These are phyloP conservation scores for Hyaloscypha finlandica DNA, from an alignment of 495 filamentous ascomycete genomes.

Conservation along the genomic window DNA sequence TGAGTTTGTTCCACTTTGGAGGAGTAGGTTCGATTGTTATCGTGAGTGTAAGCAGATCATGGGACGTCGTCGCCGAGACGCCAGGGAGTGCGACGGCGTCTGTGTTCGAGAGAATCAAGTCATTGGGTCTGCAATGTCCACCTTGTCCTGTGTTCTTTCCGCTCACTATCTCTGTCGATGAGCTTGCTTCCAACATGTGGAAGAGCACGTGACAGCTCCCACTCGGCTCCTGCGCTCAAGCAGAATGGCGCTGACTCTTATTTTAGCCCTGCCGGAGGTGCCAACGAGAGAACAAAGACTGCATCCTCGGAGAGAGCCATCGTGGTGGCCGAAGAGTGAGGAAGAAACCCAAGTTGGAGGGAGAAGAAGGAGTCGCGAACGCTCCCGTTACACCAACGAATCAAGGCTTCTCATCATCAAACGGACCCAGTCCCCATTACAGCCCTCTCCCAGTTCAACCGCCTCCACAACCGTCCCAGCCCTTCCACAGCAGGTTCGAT, in stretches of 20 bases:
- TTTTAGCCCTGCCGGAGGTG: slow-evolving; percentile 59
- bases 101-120: no score
- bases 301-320: slow-evolving; percentile 62
- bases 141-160: no score
- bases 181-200: background rate
- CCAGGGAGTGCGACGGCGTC: no score
- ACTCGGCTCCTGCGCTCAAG: background rate
- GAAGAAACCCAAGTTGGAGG: slow-evolving; percentile 33
- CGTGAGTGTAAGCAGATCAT: no score
- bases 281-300: slow-evolving; percentile 58
- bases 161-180: no score
- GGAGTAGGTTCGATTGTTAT: background rate
- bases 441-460: slow-evolving; percentile 6
- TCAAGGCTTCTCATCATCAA: slow-evolving; percentile 4
- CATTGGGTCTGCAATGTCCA: no score
- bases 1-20: slow-evolving; percentile 24
- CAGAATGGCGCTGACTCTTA: background rate
- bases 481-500: slow-evolving; percentile 21
- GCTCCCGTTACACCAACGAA: slow-evolving; percentile 16
- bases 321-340: slow-evolving; percentile 60
- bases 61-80: no score
- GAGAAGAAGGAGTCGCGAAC: slow-evolving; percentile 16
- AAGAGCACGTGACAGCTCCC: background rate
- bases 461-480: slow-evolving; percentile 8
- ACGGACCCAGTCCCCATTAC: slow-evolving; percentile 18